phyloP scores from a whole-genome alignment of 2,329 filamentous ascomycete genomes.

The Dothistroma pini region DNA sequence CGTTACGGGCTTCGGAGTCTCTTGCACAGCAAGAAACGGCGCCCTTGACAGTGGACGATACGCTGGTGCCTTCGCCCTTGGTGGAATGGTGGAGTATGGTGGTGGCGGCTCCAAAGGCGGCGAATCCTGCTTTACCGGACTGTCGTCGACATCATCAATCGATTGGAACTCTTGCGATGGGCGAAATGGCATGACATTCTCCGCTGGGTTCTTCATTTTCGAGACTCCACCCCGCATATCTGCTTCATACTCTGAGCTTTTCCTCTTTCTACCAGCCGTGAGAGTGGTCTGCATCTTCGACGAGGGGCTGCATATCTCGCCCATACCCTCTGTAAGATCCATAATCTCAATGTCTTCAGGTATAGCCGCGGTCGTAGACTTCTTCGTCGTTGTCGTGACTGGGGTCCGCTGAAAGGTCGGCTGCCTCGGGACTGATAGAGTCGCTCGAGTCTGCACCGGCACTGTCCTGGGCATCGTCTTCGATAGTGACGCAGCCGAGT shows the following conservation, averaged over 20 bases:
- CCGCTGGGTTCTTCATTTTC: conserved; percentile 9
- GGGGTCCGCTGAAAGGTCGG: conserved; percentile 11
- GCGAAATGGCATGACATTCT: conserved; percentile 7
- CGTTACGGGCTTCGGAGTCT: neutral
- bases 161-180: conserved; percentile 35
- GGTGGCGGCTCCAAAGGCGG: conserved; percentile 33
- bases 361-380: neutral
- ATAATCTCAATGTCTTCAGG: conserved; percentile 31
- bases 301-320: conserved; percentile 20
- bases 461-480: conserved; percentile 3
- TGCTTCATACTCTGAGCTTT: conserved; percentile 44
- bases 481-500: conserved; percentile 13
- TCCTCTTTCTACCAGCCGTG: conserved; percentile 40
- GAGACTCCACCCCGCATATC: conserved; percentile 21
- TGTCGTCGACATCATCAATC: conserved; percentile 36
- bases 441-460: neutral
- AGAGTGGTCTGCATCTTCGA: conserved; percentile 5
- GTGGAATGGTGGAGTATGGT: conserved; percentile 46
- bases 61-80: conserved; percentile 1
- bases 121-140: conserved; percentile 12
- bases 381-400: conserved; percentile 1
- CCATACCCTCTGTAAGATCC: conserved; percentile 34
- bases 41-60: neutral
- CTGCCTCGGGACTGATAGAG: conserved; percentile 3
- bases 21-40: neutral